Base-by-base conservation (phyloP, 2,329 filamentous ascomycete genomes). In the Aspergillus udagawae region DNA sequence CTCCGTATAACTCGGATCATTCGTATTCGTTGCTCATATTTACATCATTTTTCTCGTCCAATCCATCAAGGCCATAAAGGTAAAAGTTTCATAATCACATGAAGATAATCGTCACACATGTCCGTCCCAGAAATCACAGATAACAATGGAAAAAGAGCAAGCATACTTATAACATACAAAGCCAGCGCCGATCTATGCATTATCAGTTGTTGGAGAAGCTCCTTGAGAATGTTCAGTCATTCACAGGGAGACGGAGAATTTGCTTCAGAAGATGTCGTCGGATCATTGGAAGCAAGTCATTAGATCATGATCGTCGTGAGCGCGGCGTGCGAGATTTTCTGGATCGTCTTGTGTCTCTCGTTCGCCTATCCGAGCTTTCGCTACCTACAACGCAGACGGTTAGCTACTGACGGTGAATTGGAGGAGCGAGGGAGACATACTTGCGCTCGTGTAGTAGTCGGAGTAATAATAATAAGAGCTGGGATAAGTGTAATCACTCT, bases 351-450 rank as follows among this genome's bases (percentile, higher is more conserved):
- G 68, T 68, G 44, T 70, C 63, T 58, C 70, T 62, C 51, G 73
- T 75, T 50, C 72, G 71, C 66, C 74, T 66, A 63, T 74, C 76
- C 53, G 77, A 77, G 59, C 76, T 78, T 65, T 71, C 71, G 65
- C 71, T 77, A 63, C 76, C 77, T 79, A 62, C 51, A 55, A 63
- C 42, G 45, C n/a, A 57, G 38, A 56, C 53, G 55, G 56, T 60
- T 57, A 58, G 53, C 38, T 17, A 58, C 42, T 12, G 49, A 35
- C 55, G 12, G 49, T 41, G 32, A 47, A 49, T 9, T 10, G 32
- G 20, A 21, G 2, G 21, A 17, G 21, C 4, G 21, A 25, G 47
- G 23, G 38, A 42, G n/a, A 71, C 71, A 68, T 67, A 77, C 75
- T 79, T 61, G 69, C 67, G 63, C 74, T 77, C 42, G 75, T 77